Conservation (phyloP, 345 rosid species). For the Lepidium africanum region DNA sequence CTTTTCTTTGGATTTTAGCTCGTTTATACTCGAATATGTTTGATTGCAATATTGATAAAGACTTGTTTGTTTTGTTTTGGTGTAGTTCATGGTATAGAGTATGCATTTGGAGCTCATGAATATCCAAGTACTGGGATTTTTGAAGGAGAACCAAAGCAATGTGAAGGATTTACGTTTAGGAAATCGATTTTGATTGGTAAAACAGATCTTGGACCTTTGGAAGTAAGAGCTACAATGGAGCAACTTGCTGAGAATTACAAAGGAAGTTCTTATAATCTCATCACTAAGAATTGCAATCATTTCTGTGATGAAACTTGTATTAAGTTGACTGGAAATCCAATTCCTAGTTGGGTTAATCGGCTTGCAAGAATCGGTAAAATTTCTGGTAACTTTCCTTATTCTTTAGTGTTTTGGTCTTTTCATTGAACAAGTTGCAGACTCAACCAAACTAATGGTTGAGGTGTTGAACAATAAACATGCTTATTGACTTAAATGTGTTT, state of each 20-base stretch:
- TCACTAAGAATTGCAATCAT: conserved; percentile 95
- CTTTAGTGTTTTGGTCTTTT: background rate
- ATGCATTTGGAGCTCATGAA: conserved; percentile 97
- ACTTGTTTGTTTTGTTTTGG: background rate
- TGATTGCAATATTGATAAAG: background rate
- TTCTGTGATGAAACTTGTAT: conserved; percentile 88
- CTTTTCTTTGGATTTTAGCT: background rate
- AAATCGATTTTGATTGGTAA: conserved; percentile 81
- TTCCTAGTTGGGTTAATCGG: conserved; percentile 95
- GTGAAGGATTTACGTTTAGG: conserved; percentile 85
- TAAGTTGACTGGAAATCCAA: conserved; percentile 68
- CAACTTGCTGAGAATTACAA: conserved; percentile 58
- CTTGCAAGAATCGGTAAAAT: conserved; percentile 87
- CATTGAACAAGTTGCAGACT: background rate
- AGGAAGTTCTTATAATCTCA: conserved; percentile 86
- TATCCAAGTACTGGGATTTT: conserved; percentile 88
- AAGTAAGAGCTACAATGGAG: conserved; percentile 76
- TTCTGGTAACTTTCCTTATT: conserved; percentile 13
- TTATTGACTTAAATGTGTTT: background rate
- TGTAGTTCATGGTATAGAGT: conserved; percentile 87
- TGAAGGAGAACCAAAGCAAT: conserved; percentile 85
- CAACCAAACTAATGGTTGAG: background rate
- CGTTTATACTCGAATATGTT: background rate
- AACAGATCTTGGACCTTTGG: conserved; percentile 57
- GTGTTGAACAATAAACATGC: background rate